Base-by-base conservation (phyloP, 2,329 filamentous ascomycete genomes). In the Cryphonectria radicalis region DNA sequence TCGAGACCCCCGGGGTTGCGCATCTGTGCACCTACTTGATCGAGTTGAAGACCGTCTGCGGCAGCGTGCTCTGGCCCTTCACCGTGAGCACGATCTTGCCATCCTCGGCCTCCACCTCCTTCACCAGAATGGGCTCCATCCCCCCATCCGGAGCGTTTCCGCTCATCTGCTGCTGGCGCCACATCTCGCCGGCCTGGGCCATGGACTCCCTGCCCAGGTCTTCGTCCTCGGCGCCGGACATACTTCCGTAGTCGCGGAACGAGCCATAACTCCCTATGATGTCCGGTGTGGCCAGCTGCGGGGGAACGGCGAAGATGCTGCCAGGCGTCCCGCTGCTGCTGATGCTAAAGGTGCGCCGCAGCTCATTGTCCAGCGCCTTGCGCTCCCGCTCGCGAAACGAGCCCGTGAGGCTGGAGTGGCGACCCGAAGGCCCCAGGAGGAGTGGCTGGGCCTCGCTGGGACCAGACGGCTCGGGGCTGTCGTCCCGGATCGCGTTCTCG, bases 1-100 rank as follows among this genome's bases (percentile, higher is more conserved):
- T 32, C 32, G 32, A 32, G 4, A 4, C 32, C 32, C 32, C 32
- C 32, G 35, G 42, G 10, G 0, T 2, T 7, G 42, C 32, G 42
- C 32, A 25, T 5, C 22, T 37, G n/a, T 50, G 25, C 43, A 70
- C 81, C 73, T 75, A 84, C 82, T 97, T 97, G 79, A 95, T 95
- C 3, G 94, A 97, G 82, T 99, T 99, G 85, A 98, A 97, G 73
- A 98, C 88, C 8, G 95, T 98, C 83, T 98, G 95, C 0, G 94
- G 94, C 22, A 98, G 86, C 0, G 95, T 99, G n/a, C 94, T 97
- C 82, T 97, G 94, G 55, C 95, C 95, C 73, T 97, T 92, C 2
- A 97, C 91, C 2, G 95, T 88, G 76, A 95, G 88, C 70, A 97
- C 89, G 64, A 95, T 88, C 77, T 92, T 94, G 59, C 96, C 94